Evolutionary conservation across 306 rosid genomes (phyloP), one percentile per base, ranked within the genome.

Genomic region (Fragaria nilgerrensis): DNA sequence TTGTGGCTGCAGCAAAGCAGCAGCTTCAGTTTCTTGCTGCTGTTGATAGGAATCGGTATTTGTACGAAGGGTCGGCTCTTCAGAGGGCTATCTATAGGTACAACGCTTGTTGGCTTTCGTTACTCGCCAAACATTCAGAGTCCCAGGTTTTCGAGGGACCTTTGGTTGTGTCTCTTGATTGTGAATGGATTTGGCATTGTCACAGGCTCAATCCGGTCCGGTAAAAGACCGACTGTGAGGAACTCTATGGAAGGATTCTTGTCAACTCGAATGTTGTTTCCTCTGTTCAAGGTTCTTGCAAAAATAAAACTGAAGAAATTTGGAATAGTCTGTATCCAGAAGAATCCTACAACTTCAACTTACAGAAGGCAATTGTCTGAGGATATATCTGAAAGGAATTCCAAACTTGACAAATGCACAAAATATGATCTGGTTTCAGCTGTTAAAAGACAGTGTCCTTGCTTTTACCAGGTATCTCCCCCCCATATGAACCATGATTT

Each of bases 151-250:
- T 84, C 77, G 87, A 86, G 52, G 93, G 89, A 70, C 93, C 97
- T 77, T 82, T 95, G 89, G 96, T 89, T 76, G 93, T 83, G 73
- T 97, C 98, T 72, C 95, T 95, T 75, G 98, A 95, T 85, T 92
- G 97, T 87, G 98, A 95, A 92, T 95, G 98, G 98, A 81, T 95
- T 80, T 95, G 98, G 98, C 98, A 95, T 59, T 92, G 97, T 83
- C 97, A 95, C 90, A 88, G 97, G 82, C 97, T 95, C 71, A 90
- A 95, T 79, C 98, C 98, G 76, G 98, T 93, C 4, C 81, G 22
- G 20, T 84, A 84, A 77, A 80, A 80, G 79, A 47, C 77, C 13
- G 99, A 95, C 82, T 92, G 99, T 13, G 90, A 88, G 86, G 88
- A 89, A 77, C 88, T 88, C 71, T 89, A 86, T 82, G 97, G 99